A percentile compares a stretch with the other conserved stretches of the same genome.
Evolutionary conservation across 169 alveolate species (phyloP).

Genomic region (Plasmodium gallinaceum): DNA sequence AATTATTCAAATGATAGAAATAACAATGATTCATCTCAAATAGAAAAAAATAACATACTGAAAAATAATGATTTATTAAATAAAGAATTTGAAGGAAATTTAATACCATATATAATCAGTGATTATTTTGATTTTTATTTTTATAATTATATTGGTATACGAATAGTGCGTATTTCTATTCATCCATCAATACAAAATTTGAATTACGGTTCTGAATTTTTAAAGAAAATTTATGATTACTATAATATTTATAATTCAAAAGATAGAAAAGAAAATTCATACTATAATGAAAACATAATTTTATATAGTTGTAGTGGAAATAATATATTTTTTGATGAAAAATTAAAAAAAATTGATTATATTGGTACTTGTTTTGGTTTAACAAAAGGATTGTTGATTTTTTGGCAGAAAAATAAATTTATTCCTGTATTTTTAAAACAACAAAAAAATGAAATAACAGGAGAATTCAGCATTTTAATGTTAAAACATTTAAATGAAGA

Average conservation of each 20-base stretch:
- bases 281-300: conserved; percentile 20
- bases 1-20: conserved; percentile 82
- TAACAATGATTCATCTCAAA: conserved; percentile 49
- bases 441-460: conserved; percentile 97
- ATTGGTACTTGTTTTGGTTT: conserved; percentile 98
- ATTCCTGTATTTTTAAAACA: conserved; percentile 95
- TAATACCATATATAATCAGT: conserved; percentile 95
- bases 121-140: conserved; percentile 90
- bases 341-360: conserved; percentile 90
- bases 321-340: conserved; percentile 81
- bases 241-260: conserved; percentile 69
- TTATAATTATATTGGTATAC: conserved; percentile 81
- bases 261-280: conserved; percentile 14
- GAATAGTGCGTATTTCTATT: conserved; percentile 99
- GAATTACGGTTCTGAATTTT: conserved; percentile 98
- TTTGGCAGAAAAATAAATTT: conserved; percentile 95
- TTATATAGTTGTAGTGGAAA: conserved; percentile 10
- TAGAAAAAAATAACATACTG: conserved; percentile 80
- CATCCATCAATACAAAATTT: conserved; percentile 97
- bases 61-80: conserved; percentile 95
- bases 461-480: conserved; percentile 97
- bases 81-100: conserved; percentile 99
- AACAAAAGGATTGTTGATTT: conserved; percentile 93
- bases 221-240: conserved; percentile 79
- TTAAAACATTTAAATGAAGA: conserved; percentile 81